Conservation (phyloP, 106 monocot species). For the Phalaenopsis equestris region DNA sequence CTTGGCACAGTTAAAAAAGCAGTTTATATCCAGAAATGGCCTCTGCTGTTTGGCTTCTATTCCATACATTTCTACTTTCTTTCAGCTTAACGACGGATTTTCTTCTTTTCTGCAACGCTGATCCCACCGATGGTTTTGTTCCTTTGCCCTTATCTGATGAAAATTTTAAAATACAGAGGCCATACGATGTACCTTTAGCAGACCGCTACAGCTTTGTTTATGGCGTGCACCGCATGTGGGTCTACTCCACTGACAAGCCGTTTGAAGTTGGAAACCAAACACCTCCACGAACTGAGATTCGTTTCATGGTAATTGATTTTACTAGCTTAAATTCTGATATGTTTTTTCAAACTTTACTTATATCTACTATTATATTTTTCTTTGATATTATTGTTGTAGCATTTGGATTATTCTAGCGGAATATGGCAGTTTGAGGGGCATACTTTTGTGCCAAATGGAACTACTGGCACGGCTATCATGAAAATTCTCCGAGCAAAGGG, state of each 20-base stretch:
- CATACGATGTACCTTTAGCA: slow-evolving; percentile 16
- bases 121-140: slow-evolving; percentile 25
- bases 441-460: no score
- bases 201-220: slow-evolving; percentile 16
- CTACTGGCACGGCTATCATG: no score
- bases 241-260: slow-evolving; percentile 29
- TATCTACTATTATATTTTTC: no score
- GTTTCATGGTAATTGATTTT: neutral
- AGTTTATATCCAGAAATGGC: neutral
- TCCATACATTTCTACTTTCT: neutral
- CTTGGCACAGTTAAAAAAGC: neutral
- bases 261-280: slow-evolving; percentile 3
- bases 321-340: no score
- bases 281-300: slow-evolving; percentile 32
- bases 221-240: slow-evolving; percentile 27
- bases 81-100: neutral
- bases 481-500: no score
- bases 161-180: slow-evolving; percentile 20
- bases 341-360: no score
- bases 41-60: neutral
- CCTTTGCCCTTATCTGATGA: slow-evolving; percentile 3
- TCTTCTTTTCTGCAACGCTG: neutral
- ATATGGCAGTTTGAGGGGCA: no score
- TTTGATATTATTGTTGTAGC: no score
- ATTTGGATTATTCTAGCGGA: no score